These are phyloP conservation scores for Rhododendron kiyosumense DNA, from an alignment of 148 eudicot genomes.

Conservation along the genomic window DNA sequence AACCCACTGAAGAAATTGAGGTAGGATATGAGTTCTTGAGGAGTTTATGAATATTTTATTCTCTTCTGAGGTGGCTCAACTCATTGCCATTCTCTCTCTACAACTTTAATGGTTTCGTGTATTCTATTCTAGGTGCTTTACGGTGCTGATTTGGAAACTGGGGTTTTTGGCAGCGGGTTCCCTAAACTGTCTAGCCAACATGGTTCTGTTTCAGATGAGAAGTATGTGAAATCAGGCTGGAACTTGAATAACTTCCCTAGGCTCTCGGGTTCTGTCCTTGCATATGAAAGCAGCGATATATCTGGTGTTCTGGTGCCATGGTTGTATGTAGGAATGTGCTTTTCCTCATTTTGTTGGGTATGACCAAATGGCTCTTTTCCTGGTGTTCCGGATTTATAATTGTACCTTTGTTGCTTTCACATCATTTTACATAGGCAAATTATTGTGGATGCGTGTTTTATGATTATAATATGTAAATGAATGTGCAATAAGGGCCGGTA, in stretches of 20 bases:
- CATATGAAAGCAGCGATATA: slow-evolving; percentile 86
- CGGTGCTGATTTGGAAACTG: slow-evolving; percentile 98
- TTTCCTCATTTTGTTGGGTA: slow-evolving; percentile 99
- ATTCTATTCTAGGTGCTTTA: slow-evolving; percentile 67
- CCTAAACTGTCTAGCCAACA: slow-evolving; percentile 49
- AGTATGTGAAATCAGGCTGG: slow-evolving; percentile 84
- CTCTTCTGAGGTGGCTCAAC: background rate
- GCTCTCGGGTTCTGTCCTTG: slow-evolving; percentile 87
- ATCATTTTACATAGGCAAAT: background rate
- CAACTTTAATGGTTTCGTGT: slow-evolving; percentile 3
- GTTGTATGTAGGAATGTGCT: slow-evolving; percentile 99
- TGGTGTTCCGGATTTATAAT: background rate
- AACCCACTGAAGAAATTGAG: slow-evolving; percentile 97
- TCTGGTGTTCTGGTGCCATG: slow-evolving; percentile 98
- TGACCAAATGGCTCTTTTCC: slow-evolving; percentile 23
- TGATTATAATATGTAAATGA: background rate
- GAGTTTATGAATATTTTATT: background rate
- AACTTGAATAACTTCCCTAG: slow-evolving; percentile 97
- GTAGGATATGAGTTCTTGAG: slow-evolving; percentile 29
- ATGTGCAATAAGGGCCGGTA: background rate
- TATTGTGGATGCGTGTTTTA: background rate
- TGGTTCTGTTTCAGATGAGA: slow-evolving; percentile 42
- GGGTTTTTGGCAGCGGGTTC: slow-evolving; percentile 92
- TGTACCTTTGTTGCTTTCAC: background rate
- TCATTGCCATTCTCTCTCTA: background rate